These are phyloP conservation scores for Eugenia klotzschiana DNA, from an alignment of 441 rosid species.

Conservation along the genomic window DNA sequence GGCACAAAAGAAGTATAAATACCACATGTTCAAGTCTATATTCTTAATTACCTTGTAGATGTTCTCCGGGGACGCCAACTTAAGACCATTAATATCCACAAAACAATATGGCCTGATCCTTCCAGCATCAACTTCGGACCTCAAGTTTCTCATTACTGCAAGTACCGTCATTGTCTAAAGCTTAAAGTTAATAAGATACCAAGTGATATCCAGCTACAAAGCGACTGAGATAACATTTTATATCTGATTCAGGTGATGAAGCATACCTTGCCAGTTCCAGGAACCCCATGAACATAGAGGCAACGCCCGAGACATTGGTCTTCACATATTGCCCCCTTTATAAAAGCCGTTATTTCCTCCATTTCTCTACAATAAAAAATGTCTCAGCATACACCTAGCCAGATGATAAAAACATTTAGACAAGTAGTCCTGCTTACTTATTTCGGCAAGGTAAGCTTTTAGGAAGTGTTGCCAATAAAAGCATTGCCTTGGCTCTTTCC, in stretches of 20 bases:
- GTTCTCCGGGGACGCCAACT: constrained; percentile 85
- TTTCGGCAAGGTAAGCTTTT: constrained; percentile 81
- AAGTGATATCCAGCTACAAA: not conserved
- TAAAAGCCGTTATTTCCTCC: constrained; percentile 72
- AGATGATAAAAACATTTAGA: not conserved
- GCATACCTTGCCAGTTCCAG: constrained; percentile 92
- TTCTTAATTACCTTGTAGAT: constrained; percentile 46
- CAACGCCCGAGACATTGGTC: constrained; percentile 89
- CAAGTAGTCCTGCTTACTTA: constrained; percentile 29
- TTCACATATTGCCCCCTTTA: constrained; percentile 74
- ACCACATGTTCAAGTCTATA: not conserved
- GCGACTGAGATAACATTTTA: not conserved
- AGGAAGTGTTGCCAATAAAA: constrained; percentile 68
- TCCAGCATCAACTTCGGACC: constrained; percentile 79
- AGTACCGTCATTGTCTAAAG: constrained; percentile 80
- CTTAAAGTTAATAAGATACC: constrained; percentile 1
- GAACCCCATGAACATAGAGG: constrained; percentile 92
- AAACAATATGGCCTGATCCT: constrained; percentile 59
- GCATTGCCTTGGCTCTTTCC: constrained; percentile 78
- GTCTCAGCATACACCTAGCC: not conserved
- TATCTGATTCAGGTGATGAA: not conserved
- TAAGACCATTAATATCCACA: constrained; percentile 89
- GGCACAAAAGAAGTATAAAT: not conserved
- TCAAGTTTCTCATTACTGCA: constrained; percentile 69
- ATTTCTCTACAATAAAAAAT: constrained; percentile 39